phyloP scores from a whole-genome alignment of 352 stramenopile species.

The Globisporangium acanthophoron region DNA sequence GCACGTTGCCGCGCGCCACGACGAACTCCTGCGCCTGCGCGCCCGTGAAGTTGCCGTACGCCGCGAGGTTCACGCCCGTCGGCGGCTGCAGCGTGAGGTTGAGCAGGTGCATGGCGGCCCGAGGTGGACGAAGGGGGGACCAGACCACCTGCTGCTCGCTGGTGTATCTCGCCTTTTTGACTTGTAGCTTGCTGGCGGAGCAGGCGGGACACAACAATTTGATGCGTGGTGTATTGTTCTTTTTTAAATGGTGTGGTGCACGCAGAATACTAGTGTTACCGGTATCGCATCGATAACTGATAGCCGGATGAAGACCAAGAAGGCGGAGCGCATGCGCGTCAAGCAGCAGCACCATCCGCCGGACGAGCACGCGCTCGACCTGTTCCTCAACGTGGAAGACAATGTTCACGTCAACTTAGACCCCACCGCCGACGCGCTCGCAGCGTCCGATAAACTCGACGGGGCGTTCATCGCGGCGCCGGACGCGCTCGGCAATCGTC shows the following conservation, averaged over 20 bases:
- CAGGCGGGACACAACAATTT: no score
- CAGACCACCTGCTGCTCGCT: no score
- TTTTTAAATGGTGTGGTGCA: no score
- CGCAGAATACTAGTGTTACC: no score
- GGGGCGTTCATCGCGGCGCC: slow-evolving; percentile 4
- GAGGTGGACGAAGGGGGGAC: background rate
- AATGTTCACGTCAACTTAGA: no score
- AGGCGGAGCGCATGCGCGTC: slow-evolving; percentile 41
- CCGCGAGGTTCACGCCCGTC: slow-evolving; percentile 71
- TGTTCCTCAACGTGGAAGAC: slow-evolving; percentile 29
- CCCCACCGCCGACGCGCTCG: background rate
- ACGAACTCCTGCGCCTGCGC: slow-evolving; percentile 93
- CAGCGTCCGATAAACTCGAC: background rate
- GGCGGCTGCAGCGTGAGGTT: slow-evolving; percentile 87
- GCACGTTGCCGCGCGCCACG: slow-evolving; percentile 88
- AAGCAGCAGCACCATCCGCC: slow-evolving; percentile 41
- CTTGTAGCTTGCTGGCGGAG: no score
- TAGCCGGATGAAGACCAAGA: slow-evolving; percentile 19
- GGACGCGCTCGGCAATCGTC: slow-evolving; percentile 4
- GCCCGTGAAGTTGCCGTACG: slow-evolving; percentile 91
- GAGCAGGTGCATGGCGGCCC: slow-evolving; percentile 68
- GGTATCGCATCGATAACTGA: no score
- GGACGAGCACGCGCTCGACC: slow-evolving; percentile 58
- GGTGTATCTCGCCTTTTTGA: no score
- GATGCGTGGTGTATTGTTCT: no score